These are phyloP conservation scores for Mesotaenium endlicherianum DNA, from an alignment of 139 green algal genomes.

Conservation along the genomic window DNA sequence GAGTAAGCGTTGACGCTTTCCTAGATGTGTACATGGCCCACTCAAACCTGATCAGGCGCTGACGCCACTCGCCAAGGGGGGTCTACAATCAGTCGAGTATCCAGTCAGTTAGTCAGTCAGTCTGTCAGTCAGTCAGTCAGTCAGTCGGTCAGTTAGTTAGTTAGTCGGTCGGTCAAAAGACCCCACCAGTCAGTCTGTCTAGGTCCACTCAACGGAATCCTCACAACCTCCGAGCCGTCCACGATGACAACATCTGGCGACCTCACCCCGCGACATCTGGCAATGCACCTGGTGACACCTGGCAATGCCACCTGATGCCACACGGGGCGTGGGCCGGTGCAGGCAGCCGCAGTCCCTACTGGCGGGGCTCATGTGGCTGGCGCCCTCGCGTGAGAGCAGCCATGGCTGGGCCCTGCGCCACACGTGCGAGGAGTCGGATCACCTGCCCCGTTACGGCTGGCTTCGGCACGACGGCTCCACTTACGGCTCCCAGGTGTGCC, in stretches of 20 bases:
- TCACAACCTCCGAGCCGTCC: neutral
- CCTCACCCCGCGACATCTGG: neutral
- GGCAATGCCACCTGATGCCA: neutral
- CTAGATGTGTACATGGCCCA: too few relatives aligned
- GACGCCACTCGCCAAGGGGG: too few relatives aligned
- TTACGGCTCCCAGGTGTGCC: slow-evolving; percentile 70
- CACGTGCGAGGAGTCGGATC: slow-evolving; percentile 61
- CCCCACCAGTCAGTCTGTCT: neutral
- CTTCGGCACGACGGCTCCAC: slow-evolving; percentile 73
- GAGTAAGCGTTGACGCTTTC: too few relatives aligned
- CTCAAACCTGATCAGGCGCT: too few relatives aligned
- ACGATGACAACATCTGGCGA: neutral
- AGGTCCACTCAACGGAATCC: neutral
- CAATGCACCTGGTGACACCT: neutral
- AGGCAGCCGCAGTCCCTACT: slow-evolving; percentile 67
- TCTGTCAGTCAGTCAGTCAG: too few relatives aligned
- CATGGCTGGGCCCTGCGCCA: slow-evolving; percentile 64
- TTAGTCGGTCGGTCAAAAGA: too few relatives aligned
- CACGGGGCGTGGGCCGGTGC: too few relatives aligned
- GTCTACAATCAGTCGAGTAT: too few relatives aligned
- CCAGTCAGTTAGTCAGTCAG: too few relatives aligned
- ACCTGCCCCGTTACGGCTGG: slow-evolving; percentile 46
- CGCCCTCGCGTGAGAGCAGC: too few relatives aligned
- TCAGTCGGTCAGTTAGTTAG: too few relatives aligned
- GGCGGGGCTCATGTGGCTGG: slow-evolving; percentile 81